These are phyloP conservation scores for Penicillium sp. DNA, from an alignment of 2,329 filamentous ascomycete species.

Conservation along the genomic window DNA sequence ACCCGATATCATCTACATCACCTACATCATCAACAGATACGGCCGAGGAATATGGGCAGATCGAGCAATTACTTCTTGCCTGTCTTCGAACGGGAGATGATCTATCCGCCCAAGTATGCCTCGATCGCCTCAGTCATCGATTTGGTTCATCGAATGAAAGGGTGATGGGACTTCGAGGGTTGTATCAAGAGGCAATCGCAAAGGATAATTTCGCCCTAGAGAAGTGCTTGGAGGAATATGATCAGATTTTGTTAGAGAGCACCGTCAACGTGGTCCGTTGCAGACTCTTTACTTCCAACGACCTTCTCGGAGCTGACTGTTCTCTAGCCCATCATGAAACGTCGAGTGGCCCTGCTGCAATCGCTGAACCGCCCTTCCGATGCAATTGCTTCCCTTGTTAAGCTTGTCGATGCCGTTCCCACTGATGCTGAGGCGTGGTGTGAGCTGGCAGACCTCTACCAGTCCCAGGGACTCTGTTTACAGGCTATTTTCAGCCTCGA, in stretches of 20 bases:
- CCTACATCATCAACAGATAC: conserved; percentile 65
- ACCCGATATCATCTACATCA: conserved; percentile 48
- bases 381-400: conserved; percentile 69
- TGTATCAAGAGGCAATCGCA: conserved; percentile 81
- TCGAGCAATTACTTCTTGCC: conserved; percentile 82
- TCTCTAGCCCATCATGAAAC: conserved; percentile 73
- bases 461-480: conserved; percentile 70
- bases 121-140: conserved; percentile 71
- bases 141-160: conserved; percentile 85
- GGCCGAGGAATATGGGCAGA: conserved; percentile 75
- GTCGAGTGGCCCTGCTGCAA: conserved; percentile 74
- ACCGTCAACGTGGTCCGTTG: conserved; percentile 72
- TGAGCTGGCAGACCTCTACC: conserved; percentile 84
- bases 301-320: conserved; percentile 28
- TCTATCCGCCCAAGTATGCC: conserved; percentile 67
- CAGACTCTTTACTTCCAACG: neutral
- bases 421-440: conserved; percentile 93
- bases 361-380: conserved; percentile 68
- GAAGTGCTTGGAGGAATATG: conserved; percentile 71
- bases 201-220: conserved; percentile 63
- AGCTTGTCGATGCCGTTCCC: conserved; percentile 76
- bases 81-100: conserved; percentile 84
- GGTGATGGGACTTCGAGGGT: conserved; percentile 74
- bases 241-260: conserved; percentile 68
- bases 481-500: conserved; percentile 88